Evolutionary conservation across 2,329 filamentous ascomycete species (phyloP), one percentile per base, ranked within the genome.

Genomic region (Clonostachys solani): DNA sequence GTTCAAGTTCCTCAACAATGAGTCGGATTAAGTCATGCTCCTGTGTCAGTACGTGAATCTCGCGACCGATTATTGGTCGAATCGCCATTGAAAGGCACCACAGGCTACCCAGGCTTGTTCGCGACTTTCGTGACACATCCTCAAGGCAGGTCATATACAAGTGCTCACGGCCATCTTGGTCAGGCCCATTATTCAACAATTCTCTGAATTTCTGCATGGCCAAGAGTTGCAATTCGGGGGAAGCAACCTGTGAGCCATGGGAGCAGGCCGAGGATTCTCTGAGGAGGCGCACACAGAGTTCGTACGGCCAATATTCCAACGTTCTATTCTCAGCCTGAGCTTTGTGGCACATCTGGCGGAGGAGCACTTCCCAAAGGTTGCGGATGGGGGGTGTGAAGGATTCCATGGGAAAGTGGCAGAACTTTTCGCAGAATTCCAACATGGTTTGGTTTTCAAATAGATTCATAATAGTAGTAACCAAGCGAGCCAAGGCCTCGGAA

Each of bases 401-500:
- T 33, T 81, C 74, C 17, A 89, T 68, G 2, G 85, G 81, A 15
- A 89, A 68, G 7, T 74, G 70, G 47, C 83, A 71, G 23, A 94
- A 74, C 61, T 94, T 95, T 44, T 78, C 71, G 57, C 84, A 89
- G 33, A 92, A 65, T 57, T 90, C 84, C 7, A 86, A 61, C 37
- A 90, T 64, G 6, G 71, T 62, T 0, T 69, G 56, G 33, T 71
- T 67, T 8, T 74, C 66, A 46, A 78, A 74, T 9, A 84, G 63
- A 36, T 72, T 66, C 1, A 71, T 58, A 38, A 80, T 75, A 16
- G 63, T 68, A 5, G 58, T 61, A 33, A 78, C 63, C 80, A 95
- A 87, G 16, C 75, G 74, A 43, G 92, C 73, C 19, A 95, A 80
- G 29, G 92, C 91, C 44, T 91, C 84, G 8, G 89, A 84, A n/a